Evolutionary conservation across 2,329 filamentous ascomycete species (phyloP), one percentile per base, ranked within the genome.

Genomic region (Grosmannia clavigera): DNA sequence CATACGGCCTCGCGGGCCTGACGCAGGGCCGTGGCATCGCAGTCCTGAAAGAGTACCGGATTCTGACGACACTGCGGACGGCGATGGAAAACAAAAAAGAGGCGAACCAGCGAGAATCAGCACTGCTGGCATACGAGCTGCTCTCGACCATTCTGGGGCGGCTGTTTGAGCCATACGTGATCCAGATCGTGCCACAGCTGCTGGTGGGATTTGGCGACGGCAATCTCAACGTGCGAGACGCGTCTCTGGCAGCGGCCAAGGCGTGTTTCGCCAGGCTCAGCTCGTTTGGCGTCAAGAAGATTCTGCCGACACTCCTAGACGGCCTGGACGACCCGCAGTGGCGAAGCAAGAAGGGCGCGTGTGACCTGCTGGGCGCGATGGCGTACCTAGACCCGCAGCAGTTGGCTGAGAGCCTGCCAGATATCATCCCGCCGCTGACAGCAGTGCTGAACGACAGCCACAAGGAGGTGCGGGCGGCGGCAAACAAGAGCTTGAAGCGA

Each of bases 341-440:
- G 94, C 87, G 94, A 68, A 97, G 91, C 75, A 97, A 99, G 75
- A 96, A 95, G 76, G 94, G 95, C 66, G 94, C 94, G 59, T 99
- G 94, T 70, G 94, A 99, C 70, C 85, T 96, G 31, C 81, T 99
- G 16, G 94, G 94, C 71, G 94, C 94, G 64, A 99, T 99, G 94
- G 95, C 94, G 5, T 99, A 99, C 70, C 82, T 99, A 38, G 94
- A 97, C 70, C 92, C 95, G 9, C 88, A 96, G 65, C 94, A 99
- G 71, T 81, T 99, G 22, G 91, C 94, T 1, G 81, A 87, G 66
- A 97, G 92, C 70, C 76, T 99, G 67, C 94, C 94, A 2, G 92
- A 95, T 60, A 99, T 99, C 66, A 99, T 99, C 66, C 94, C 95
- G 31, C 92, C 95, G 19, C 79, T 99, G 61, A 97, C 95, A 1